Percentiles rank a stretch among this genome's conserved stretches.
Evolutionary conservation across 2,329 filamentous ascomycete genomes (phyloP).

Genomic region (Apiospora phragmitis): DNA sequence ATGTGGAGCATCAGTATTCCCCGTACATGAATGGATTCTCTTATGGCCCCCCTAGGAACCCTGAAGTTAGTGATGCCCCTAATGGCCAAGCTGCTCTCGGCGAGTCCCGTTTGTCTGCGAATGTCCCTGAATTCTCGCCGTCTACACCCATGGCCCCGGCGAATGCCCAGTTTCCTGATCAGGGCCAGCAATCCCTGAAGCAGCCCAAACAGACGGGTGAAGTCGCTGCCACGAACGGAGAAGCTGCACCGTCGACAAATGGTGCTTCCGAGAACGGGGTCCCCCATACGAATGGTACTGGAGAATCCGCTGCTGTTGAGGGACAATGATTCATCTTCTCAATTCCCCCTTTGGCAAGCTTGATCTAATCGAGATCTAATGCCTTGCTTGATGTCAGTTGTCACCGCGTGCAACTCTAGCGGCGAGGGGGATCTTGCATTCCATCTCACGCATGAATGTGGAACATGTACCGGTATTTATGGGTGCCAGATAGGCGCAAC

Average conservation of each 20-base stretch:
- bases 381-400: background rate
- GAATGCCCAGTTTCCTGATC: background rate
- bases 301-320: background rate
- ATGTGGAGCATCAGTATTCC: conserved; percentile 29
- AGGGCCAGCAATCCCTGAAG: conserved; percentile 3
- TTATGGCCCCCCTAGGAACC: conserved; percentile 31
- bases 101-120: conserved; percentile 59
- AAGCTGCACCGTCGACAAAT: conserved; percentile 4
- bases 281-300: conserved; percentile 13
- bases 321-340: background rate
- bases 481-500: conserved; percentile 1
- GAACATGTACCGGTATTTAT: conserved; percentile 4
- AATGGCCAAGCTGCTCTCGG: conserved; percentile 24
- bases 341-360: background rate
- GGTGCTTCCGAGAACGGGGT: conserved; percentile 4
- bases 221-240: background rate
- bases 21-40: conserved; percentile 33
- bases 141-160: conserved; percentile 11
- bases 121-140: conserved; percentile 63
- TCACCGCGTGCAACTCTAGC: background rate
- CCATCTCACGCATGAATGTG: background rate
- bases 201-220: conserved; percentile 10
- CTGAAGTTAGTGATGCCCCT: conserved; percentile 26
- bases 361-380: conserved; percentile 3
- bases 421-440: background rate